Evolutionary conservation across 805 yeast species (phyloP).

Genomic region (Starmerella sp.): DNA sequence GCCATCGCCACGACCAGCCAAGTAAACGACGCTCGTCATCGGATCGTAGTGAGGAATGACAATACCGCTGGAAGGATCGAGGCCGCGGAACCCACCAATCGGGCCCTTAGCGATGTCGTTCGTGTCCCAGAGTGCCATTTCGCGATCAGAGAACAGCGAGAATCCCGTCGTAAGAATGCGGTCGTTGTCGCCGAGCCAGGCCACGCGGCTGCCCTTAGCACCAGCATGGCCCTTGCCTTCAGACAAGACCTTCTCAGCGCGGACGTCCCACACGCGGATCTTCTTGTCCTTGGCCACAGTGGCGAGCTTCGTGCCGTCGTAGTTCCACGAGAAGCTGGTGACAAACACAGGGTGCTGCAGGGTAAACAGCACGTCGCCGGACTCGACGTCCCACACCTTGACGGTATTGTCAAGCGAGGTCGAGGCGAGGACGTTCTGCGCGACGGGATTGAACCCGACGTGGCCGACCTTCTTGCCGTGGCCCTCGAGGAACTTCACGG

Average conservation of each 20-base stretch:
- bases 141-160: constrained; percentile 85
- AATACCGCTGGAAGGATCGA: constrained; percentile 89
- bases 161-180: constrained; percentile 90
- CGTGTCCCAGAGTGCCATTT: constrained; percentile 88
- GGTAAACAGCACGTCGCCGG: constrained; percentile 59
- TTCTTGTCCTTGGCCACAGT: constrained; percentile 86
- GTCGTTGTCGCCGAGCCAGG: constrained; percentile 81
- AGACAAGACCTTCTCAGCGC: constrained; percentile 57
- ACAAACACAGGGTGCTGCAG: constrained; percentile 82
- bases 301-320: constrained; percentile 76
- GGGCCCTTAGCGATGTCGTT: constrained; percentile 66
- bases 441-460: constrained; percentile 79
- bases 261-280: constrained; percentile 83
- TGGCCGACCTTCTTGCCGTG: constrained; percentile 93
- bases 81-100: constrained; percentile 72
- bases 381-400: constrained; percentile 78
- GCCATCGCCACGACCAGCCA: constrained; percentile 98
- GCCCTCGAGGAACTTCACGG: constrained; percentile 62
- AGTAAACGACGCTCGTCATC: constrained; percentile 62
- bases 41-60: constrained; percentile 85
- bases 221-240: constrained; percentile 90
- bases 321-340: constrained; percentile 84
- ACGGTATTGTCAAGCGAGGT: constrained; percentile 84
- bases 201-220: constrained; percentile 78
- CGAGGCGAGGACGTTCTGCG: constrained; percentile 75